These are phyloP conservation scores for Sordaria brevicollis DNA, from an alignment of 495 filamentous ascomycete species.

Conservation along the genomic window DNA sequence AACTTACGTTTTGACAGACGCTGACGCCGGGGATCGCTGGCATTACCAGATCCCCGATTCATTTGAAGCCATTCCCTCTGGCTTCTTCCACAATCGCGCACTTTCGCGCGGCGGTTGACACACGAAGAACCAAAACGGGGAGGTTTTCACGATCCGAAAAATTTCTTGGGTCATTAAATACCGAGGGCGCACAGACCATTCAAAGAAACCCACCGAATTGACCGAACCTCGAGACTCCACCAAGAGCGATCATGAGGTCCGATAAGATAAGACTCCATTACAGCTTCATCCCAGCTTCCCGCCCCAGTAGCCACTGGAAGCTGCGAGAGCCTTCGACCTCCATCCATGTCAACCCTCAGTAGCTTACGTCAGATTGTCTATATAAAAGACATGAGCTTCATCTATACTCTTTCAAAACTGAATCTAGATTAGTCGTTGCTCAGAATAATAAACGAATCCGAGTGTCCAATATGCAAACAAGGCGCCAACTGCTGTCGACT, in stretches of 20 bases:
- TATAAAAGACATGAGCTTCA: not conserved
- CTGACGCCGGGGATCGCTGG: not conserved
- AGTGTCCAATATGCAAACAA: conserved; percentile 26
- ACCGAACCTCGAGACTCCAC: not conserved
- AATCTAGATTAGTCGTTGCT: not conserved
- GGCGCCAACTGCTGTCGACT: conserved; percentile 21
- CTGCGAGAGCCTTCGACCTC: conserved; percentile 21
- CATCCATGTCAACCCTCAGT: not conserved
- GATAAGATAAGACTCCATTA: conserved; percentile 18
- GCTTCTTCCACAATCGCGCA: not conserved
- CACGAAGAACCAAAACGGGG: conserved; percentile 16
- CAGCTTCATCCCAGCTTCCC: not conserved
- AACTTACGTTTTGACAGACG: not conserved
- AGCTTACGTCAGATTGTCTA: not conserved
- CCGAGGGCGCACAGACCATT: conserved; percentile 5
- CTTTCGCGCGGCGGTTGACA: not conserved
- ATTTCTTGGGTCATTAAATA: conserved; percentile 18
- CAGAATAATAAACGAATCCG: not conserved
- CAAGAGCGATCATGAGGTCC: not conserved
- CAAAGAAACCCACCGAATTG: not conserved
- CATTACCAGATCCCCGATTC: not conserved
- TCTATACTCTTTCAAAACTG: not conserved
- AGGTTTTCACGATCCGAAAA: conserved; percentile 2
- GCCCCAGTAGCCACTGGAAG: conserved; percentile 8
- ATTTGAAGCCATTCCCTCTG: not conserved